A percentile compares a stretch with the other conserved stretches of the same genome.
These are phyloP conservation scores for Rhodotorula sp. DNA, from an alignment of 1,284 basidiomycete genomes.

Conservation along the genomic window DNA sequence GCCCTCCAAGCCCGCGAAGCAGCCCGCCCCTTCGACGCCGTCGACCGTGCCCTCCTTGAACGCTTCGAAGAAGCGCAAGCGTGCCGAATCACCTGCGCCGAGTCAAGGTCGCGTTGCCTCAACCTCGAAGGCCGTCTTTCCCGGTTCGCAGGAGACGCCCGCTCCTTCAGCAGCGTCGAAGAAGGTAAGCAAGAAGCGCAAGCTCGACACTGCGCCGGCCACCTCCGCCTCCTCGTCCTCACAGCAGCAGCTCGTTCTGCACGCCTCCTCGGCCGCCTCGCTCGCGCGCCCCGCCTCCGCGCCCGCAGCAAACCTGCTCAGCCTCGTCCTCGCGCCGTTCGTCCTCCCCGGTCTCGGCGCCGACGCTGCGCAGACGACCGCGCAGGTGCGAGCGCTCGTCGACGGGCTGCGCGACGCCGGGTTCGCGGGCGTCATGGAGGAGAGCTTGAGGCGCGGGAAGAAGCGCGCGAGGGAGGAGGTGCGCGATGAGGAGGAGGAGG, in stretches of 20 bases:
- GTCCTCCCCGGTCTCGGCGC: constrained; percentile 8
- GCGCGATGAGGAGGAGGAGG: neutral
- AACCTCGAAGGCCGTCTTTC: neutral
- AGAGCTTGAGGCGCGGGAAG: neutral
- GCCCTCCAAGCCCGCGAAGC: neutral
- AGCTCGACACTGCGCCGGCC: constrained; percentile 9
- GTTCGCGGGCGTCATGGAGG: constrained; percentile 11
- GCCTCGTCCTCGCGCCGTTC: constrained; percentile 10
- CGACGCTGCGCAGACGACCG: constrained; percentile 2
- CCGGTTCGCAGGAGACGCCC: neutral
- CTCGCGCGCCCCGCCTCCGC: neutral
- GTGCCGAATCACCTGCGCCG: constrained; percentile 13
- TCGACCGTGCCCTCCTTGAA: neutral
- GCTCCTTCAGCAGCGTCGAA: neutral
- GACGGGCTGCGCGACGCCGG: constrained; percentile 15
- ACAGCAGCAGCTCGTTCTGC: constrained; percentile 6
- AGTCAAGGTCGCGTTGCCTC: neutral
- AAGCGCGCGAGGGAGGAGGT: neutral
- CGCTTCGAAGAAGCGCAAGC: constrained; percentile 22
- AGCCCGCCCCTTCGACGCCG: neutral
- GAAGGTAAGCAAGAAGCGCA: constrained; percentile 28
- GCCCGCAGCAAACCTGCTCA: neutral
- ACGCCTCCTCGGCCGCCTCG: constrained; percentile 5
- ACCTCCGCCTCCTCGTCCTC: neutral
- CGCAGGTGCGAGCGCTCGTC: constrained; percentile 8